Evolutionary conservation across 306 rosid species (phyloP), one percentile per base, ranked within the genome.

Genomic region (Oemleria cerasiformis): DNA sequence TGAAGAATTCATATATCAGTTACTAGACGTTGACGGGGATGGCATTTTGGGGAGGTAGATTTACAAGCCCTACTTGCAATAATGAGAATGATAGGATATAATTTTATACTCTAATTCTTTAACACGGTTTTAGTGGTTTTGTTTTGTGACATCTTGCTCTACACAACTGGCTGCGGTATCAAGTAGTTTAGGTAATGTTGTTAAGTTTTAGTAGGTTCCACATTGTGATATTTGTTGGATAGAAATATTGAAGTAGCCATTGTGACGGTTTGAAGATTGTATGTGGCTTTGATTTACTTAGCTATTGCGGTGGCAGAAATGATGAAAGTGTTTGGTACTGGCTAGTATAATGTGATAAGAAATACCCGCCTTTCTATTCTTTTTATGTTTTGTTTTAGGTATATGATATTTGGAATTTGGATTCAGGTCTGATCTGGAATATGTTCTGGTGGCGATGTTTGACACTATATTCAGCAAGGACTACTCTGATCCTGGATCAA

Each of bases 361-460:
- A 42, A 0, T 38, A 63, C 41, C 21, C 3, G 5, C 57, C 68
- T 42, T 30, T 45, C 51, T 10, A 44, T 6, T 50, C 51, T 57
- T 59, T 40, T 76, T 68, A 23, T 79, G 43, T 54, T 23, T 77
- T 47, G 20, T 67, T 65, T 60, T 77, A 72, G 79, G 80, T 47
- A 64, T 64, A 74, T 64, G 76, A 80, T 53, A 34, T 57, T 81
- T 44, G 77, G 45, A 65, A 64, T 76, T 44, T 38, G 51, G 80
- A 81, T 87, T 65, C 90, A 94, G 98, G 92, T 84, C 90, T 55
- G 97, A 92, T 77, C 79, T 92, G 87, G 88, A 92, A 77, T 75
- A 86, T 42, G 89, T 83, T 83, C 68, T 92, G 75, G 63, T 40
- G 62, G 79, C 84, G 62, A 84, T 91, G 68, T 79, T 83, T 73